phyloP scores from a whole-genome alignment of 2,329 filamentous ascomycete species.

The Colletotrichum orchidophilum region DNA sequence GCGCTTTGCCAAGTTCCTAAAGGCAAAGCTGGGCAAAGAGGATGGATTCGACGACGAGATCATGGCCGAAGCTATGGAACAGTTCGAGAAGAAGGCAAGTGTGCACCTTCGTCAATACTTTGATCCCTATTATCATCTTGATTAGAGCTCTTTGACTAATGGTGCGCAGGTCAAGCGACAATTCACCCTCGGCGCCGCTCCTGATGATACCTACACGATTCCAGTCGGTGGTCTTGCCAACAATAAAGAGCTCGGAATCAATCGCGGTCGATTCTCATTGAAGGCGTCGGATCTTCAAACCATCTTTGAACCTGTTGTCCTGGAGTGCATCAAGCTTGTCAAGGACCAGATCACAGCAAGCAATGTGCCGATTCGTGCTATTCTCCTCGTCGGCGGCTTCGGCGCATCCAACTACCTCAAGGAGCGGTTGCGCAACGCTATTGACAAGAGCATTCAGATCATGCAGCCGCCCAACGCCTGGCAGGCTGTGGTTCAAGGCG shows the following conservation, averaged over 20 bases:
- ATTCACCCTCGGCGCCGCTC: constrained; percentile 44
- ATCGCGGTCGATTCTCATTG: constrained; percentile 47
- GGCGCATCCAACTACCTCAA: constrained; percentile 56
- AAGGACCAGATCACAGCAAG: constrained; percentile 54
- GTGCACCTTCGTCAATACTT: constrained; percentile 27
- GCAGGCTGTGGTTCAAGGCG: constrained; percentile 61
- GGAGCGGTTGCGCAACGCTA: constrained; percentile 47
- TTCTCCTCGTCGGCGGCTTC: constrained; percentile 60
- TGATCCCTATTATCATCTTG: background rate
- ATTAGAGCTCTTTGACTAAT: constrained; percentile 38
- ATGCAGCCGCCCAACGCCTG: constrained; percentile 60
- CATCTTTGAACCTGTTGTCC: constrained; percentile 56
- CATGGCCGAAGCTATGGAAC: constrained; percentile 50
- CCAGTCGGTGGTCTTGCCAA: constrained; percentile 45
- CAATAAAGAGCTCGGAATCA: constrained; percentile 50
- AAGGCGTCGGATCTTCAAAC: constrained; percentile 49
- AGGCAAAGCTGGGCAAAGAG: constrained; percentile 52
- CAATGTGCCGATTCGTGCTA: constrained; percentile 53
- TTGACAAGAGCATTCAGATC: constrained; percentile 49
- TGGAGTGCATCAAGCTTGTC: constrained; percentile 53
- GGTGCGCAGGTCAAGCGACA: constrained; percentile 41
- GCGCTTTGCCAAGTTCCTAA: constrained; percentile 55
- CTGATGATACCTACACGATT: constrained; percentile 49
- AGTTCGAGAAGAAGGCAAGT: constrained; percentile 52
- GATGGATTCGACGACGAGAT: constrained; percentile 54